Conservation (phyloP, 1,284 basidiomycete species). For the Sporisorium scitamineum region DNA sequence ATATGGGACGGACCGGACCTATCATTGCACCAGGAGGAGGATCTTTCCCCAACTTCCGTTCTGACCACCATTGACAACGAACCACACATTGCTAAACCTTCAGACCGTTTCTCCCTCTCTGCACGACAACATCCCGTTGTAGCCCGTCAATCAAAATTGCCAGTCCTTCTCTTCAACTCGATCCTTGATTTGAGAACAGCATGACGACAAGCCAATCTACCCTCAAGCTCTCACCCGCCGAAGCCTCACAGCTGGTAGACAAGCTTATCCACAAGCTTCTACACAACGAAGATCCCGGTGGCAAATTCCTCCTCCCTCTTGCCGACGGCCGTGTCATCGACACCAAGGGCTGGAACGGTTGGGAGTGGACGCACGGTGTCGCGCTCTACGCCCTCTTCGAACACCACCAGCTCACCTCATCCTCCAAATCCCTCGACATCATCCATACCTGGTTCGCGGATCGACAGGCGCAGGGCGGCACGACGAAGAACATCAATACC, state of each 20-base stretch:
- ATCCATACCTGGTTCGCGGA: conserved; percentile 75
- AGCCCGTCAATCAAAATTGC: not conserved
- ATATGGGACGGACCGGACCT: no score
- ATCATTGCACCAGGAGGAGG: no score
- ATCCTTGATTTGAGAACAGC: not conserved
- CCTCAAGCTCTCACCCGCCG: conserved; percentile 12
- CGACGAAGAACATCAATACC: conserved; percentile 79
- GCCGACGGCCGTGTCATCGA: conserved; percentile 76
- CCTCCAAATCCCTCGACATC: conserved; percentile 72
- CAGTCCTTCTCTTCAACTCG: not conserved
- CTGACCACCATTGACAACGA: not conserved
- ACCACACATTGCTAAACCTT: not conserved
- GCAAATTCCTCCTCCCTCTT: conserved; percentile 74
- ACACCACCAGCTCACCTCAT: conserved; percentile 72
- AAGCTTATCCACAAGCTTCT: conserved; percentile 50
- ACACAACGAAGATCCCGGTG: conserved; percentile 75
- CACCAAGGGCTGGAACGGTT: conserved; percentile 78
- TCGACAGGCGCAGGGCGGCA: conserved; percentile 73
- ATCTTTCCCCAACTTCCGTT: not conserved
- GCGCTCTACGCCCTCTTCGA: conserved; percentile 62
- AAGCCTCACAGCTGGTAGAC: conserved; percentile 20
- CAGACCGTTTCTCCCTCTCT: not conserved
- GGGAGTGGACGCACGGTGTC: conserved; percentile 78
- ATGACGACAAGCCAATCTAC: conserved; percentile 15
- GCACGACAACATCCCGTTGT: not conserved